These are phyloP conservation scores for Naegleria lovaniensis DNA, from an alignment of 208 protist genomes.

Conservation along the genomic window DNA sequence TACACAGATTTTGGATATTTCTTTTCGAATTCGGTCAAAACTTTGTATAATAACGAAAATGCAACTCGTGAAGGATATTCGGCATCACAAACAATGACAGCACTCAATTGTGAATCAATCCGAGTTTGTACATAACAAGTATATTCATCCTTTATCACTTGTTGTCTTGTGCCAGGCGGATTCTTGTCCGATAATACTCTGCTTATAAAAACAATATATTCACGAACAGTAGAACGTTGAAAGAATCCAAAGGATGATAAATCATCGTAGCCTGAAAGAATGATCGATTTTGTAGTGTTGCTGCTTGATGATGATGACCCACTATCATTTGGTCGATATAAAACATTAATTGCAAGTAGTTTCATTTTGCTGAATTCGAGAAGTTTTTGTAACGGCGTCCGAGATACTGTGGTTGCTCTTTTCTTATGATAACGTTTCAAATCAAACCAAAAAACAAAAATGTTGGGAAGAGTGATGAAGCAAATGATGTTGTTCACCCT, in stretches of 20 bases:
- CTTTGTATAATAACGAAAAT: background rate
- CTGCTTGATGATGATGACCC: background rate
- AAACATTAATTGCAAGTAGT: background rate
- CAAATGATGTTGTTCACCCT: no score
- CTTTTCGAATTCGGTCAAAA: conserved; percentile 5
- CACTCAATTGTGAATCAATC: background rate
- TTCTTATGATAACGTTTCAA: no score
- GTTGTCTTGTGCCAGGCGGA: background rate
- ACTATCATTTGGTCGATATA: background rate
- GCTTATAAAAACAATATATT: background rate
- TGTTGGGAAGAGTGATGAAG: no score
- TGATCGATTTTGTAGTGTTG: background rate
- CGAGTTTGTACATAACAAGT: background rate
- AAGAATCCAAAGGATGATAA: background rate
- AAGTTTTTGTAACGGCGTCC: no score
- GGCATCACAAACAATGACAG: background rate
- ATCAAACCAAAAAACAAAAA: no score
- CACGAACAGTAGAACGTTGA: background rate
- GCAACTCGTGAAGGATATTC: background rate
- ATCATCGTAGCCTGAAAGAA: background rate
- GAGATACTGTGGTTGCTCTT: no score
- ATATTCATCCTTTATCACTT: background rate
- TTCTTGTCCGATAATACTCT: background rate
- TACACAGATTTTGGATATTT: background rate
- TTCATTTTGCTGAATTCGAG: background rate